Conservation (phyloP, 371 early-diverging fungal genomes). For the Choanephora cucurbitarum region DNA sequence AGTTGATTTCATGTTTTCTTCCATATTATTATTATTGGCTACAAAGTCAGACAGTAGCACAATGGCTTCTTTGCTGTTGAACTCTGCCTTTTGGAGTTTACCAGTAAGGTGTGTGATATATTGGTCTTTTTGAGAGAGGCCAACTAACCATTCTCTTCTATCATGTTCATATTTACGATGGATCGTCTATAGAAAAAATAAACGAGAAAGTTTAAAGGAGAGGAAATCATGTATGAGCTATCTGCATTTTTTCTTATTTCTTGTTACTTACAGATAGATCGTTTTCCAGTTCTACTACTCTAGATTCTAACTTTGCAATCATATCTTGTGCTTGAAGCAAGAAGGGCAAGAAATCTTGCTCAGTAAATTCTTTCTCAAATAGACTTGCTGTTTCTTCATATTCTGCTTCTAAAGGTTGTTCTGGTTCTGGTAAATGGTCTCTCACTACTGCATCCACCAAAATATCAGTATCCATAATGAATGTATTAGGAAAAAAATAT, state of each 20-base stretch:
- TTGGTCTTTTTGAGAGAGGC: constrained; percentile 58
- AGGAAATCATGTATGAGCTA: neutral
- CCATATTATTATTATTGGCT: constrained; percentile 13
- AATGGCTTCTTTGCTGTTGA: constrained; percentile 56
- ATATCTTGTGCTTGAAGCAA: constrained; percentile 60
- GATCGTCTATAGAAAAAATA: constrained; percentile 44
- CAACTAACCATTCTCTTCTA: constrained; percentile 55
- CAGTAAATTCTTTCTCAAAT: constrained; percentile 37
- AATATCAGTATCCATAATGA: no score
- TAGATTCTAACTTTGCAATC: constrained; percentile 52
- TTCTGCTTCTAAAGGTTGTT: no score
- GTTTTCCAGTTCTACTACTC: constrained; percentile 56
- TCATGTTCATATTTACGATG: constrained; percentile 59
- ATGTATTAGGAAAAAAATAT: no score
- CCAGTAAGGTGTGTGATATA: constrained; percentile 54
- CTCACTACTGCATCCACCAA: no score
- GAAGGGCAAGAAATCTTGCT: constrained; percentile 55
- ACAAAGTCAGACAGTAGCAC: constrained; percentile 45
- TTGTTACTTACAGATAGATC: constrained; percentile 48
- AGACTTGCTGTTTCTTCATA: constrained; percentile 10
- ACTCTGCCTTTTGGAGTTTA: constrained; percentile 51
- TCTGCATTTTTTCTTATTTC: neutral
- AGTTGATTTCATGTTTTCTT: constrained; percentile 33
- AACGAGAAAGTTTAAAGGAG: neutral
- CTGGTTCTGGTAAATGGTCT: no score